A percentile compares a stretch with the other conserved stretches of the same genome.
Conservation (phyloP, 2,329 filamentous ascomycete species). For the Alternaria brassicae region DNA sequence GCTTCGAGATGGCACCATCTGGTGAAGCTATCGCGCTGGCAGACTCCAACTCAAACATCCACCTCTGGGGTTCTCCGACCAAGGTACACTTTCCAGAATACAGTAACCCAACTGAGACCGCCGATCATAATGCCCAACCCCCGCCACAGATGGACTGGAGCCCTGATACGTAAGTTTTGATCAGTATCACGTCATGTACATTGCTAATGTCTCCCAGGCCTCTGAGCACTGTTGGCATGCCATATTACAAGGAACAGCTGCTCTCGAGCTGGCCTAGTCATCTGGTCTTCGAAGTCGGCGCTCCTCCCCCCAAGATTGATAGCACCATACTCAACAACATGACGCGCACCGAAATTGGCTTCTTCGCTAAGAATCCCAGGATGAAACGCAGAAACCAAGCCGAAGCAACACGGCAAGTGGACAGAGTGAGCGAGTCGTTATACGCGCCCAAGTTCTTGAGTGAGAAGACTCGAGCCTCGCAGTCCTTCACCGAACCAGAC, state of each 20-base stretch:
- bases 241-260: constrained; percentile 87
- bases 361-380: constrained; percentile 78
- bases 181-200: neutral
- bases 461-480: constrained; percentile 81
- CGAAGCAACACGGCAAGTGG: constrained; percentile 73
- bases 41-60: constrained; percentile 78
- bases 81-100: constrained; percentile 89
- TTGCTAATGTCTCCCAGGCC: constrained; percentile 61
- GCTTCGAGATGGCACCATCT: constrained; percentile 85
- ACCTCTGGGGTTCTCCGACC: constrained; percentile 85
- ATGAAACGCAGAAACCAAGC: constrained; percentile 81
- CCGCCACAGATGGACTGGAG: constrained; percentile 71
- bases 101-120: constrained; percentile 76
- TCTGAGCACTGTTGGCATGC: constrained; percentile 85
- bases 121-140: constrained; percentile 66
- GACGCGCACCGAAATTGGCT: constrained; percentile 75
- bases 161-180: constrained; percentile 67
- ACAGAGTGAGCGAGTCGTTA: constrained; percentile 66
- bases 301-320: constrained; percentile 79
- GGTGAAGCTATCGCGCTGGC: constrained; percentile 84
- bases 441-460: constrained; percentile 91
- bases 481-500: constrained; percentile 38
- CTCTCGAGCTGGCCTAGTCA: constrained; percentile 90
- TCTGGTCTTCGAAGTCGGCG: constrained; percentile 83
- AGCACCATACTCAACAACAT: constrained; percentile 71